A percentile compares a stretch with the other conserved stretches of the same genome.
Conservation (phyloP, 129 eudicot species). For the sunflower (Helianthus annuus) region HanXRQr2.0-SUNRISE NC_035449.2:139499945-139500444, state of each 20-base stretch:
- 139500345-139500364: not conserved
- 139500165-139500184: not conserved
- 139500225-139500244: not conserved
- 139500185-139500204: not conserved
- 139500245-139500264: not conserved
- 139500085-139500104: slow-evolving; percentile 9
- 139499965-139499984: not conserved
- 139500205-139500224: too few relatives aligned
- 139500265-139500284: not conserved
- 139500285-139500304: not conserved
- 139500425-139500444: not conserved
- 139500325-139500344: not conserved
- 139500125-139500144: not conserved
- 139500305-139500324: not conserved
- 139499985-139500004: not conserved
- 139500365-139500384: not conserved
- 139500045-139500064: not conserved
- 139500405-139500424: not conserved
- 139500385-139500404: slow-evolving; percentile 6
- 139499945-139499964: too few relatives aligned
- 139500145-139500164: not conserved
- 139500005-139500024: not conserved
- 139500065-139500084: not conserved
- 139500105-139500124: not conserved
- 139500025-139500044: not conserved